Percentiles rank a stretch among this genome's conserved stretches.
Conservation (phyloP, 2,329 filamentous ascomycete genomes). For the Ophiostoma quercus region DNA sequence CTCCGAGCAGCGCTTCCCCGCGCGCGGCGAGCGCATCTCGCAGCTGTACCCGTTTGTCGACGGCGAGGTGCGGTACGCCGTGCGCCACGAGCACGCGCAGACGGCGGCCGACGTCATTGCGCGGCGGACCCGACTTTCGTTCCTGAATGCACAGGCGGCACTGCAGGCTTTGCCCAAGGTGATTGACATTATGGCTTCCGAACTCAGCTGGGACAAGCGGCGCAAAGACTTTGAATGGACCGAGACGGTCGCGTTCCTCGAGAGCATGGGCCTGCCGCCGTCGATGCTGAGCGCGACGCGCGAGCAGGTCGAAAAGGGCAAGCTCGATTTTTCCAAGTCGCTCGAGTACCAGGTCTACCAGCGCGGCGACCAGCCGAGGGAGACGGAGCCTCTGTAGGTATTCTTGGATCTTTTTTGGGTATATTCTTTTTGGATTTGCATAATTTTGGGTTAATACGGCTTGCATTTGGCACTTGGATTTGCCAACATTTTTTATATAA, state of each 20-base stretch:
- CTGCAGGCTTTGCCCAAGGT: slow-evolving; percentile 78
- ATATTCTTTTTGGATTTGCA: neutral
- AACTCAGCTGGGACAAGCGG: slow-evolving; percentile 69
- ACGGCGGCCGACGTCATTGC: slow-evolving; percentile 84
- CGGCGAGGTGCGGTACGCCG: slow-evolving; percentile 82
- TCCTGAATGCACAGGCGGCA: slow-evolving; percentile 85
- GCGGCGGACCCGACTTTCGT: slow-evolving; percentile 75
- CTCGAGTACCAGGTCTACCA: slow-evolving; percentile 60
- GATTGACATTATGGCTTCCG: slow-evolving; percentile 83
- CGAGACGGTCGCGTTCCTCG: slow-evolving; percentile 58
- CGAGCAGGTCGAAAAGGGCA: slow-evolving; percentile 56
- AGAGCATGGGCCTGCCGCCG: slow-evolving; percentile 61
- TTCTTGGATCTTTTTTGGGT: no score
- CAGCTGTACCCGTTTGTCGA: slow-evolving; percentile 84
- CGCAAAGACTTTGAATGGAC: slow-evolving; percentile 76
- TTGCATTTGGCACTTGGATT: neutral
- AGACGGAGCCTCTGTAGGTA: slow-evolving; percentile 22
- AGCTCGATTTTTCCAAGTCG: slow-evolving; percentile 52
- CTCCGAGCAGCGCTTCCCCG: slow-evolving; percentile 74
- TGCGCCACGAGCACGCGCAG: slow-evolving; percentile 85
- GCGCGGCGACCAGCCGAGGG: slow-evolving; percentile 50
- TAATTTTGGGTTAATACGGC: neutral
- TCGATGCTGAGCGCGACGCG: slow-evolving; percentile 52
- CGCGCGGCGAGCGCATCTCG: slow-evolving; percentile 74
- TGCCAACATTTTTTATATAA: neutral